A percentile compares a stretch with the other conserved stretches of the same genome.
phyloP scores from a whole-genome alignment of 2,329 filamentous ascomycete species.

The Thermoascus crustaceus region DNA sequence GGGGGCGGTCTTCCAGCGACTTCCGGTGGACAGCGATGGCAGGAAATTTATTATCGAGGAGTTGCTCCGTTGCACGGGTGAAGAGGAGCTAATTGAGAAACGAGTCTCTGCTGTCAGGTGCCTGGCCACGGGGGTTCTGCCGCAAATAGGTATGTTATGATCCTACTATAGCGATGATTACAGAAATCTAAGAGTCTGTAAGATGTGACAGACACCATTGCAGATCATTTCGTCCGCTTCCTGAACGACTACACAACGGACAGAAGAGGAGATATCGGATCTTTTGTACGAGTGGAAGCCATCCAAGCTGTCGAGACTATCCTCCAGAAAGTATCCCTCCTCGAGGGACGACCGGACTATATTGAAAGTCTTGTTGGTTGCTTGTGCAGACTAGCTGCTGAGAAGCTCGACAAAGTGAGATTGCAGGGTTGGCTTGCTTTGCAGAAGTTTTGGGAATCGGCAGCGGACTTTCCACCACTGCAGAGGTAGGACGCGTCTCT shows the following conservation, averaged over 20 bases:
- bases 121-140: constrained; percentile 29
- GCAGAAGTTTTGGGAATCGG: constrained; percentile 31
- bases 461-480: constrained; percentile 24
- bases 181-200: constrained; percentile 7
- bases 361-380: constrained; percentile 27
- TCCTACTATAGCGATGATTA: background rate
- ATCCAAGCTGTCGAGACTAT: constrained; percentile 53
- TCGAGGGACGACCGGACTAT: constrained; percentile 9
- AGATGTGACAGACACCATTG: constrained; percentile 24
- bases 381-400: constrained; percentile 63
- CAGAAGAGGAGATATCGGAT: constrained; percentile 82
- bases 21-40: constrained; percentile 17
- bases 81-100: constrained; percentile 34
- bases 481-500: constrained; percentile 33
- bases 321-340: constrained; percentile 14
- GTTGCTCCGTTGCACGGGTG: constrained; percentile 26
- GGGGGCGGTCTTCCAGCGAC: constrained; percentile 30
- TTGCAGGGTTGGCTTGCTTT: constrained; percentile 42
- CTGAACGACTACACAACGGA: constrained; percentile 89
- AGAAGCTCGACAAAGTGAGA: constrained; percentile 85
- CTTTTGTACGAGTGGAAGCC: constrained; percentile 72
- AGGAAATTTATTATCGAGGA: constrained; percentile 24
- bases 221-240: constrained; percentile 25
- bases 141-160: constrained; percentile 25
- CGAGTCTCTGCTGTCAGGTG: constrained; percentile 34